A percentile compares a stretch with the other conserved stretches of the same genome.
Conservation (phyloP, 192 early-diverging fungal species). For the Podila epigama region DNA sequence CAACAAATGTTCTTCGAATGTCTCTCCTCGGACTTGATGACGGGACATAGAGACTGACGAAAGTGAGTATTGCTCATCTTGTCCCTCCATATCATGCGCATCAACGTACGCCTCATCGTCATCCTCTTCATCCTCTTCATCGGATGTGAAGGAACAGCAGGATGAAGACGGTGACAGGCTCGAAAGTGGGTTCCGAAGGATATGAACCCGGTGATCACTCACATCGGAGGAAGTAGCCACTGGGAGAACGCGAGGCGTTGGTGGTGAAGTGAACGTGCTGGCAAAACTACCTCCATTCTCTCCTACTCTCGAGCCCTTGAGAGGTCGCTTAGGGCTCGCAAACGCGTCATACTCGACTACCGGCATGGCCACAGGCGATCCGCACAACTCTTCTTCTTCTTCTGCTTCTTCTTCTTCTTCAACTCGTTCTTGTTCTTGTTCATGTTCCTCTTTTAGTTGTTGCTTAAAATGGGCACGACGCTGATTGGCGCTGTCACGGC, state of each 20-base stretch:
- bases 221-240: neutral
- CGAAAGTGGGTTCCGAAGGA: conserved; percentile 1
- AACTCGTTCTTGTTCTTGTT: too few species aligned
- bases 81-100: too few species aligned
- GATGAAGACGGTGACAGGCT: conserved; percentile 32
- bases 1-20: neutral
- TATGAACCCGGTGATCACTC: neutral
- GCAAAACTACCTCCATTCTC: neutral
- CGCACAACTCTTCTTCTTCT: neutral
- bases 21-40: neutral
- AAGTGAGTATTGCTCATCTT: neutral
- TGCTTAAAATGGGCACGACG: too few species aligned
- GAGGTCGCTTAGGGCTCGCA: neutral
- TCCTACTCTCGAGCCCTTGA: neutral
- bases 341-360: neutral
- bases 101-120: too few species aligned
- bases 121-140: neutral
- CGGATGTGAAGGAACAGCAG: conserved; percentile 11
- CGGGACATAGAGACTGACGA: neutral
- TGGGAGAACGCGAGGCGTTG: conserved; percentile 15
- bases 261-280: neutral
- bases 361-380: neutral
- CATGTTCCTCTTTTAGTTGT: too few species aligned
- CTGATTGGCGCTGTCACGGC: conserved; percentile 1
- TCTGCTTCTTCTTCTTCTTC: too few species aligned